Evolutionary conservation across 1,284 basidiomycete genomes (phyloP), one percentile per base, ranked within the genome.

Genomic region (Microbotryomycetes sp.): DNA sequence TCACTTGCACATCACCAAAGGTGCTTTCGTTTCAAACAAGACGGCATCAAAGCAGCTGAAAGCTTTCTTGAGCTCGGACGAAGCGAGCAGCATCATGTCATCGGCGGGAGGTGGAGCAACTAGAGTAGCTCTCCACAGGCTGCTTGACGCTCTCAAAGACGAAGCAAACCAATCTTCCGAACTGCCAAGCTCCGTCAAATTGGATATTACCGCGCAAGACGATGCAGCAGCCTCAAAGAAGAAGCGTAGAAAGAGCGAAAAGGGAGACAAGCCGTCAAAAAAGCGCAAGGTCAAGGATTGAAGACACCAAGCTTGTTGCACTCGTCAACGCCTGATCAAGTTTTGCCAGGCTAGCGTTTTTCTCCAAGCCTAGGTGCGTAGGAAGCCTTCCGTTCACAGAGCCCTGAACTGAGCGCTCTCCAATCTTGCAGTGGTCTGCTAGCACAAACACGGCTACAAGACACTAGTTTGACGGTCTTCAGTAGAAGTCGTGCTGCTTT

Each of bases 221-320:
- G 50, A 45, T 30, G 28, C 6, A 9, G 25, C 42, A 23, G 42
- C 14, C 23, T 32, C 22, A 29, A 55, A 54, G 22, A 55, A 63
- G 49, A 66, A 61, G 52, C 55, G 58, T 23, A 60, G 61, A 29
- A 66, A 66, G 58, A 56, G 56, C 36, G 56, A 58, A 32, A 57
- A 54, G 32, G 58, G 49, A 3, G 55, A 29, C 19, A 14, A 51
- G 30, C 45, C 54, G 45, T 61, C 58, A 56, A 65, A 63, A 57
- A 47, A 56, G 26, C 56, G 63, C 42, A 65, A 65, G 52, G 32
- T 53, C 26, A 53, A 53, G 16, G 59, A 55, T 3, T 64, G n/a
- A n/a, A n/a, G n/a, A n/a, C n/a, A n/a, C n/a, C n/a, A n/a, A n/a
- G n/a, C n/a, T n/a, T n/a, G n/a, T n/a, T n/a, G n/a, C n/a, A n/a